Evolutionary conservation across 2,329 filamentous ascomycete species (phyloP).

Genomic region (Orbilia brochopaga): DNA sequence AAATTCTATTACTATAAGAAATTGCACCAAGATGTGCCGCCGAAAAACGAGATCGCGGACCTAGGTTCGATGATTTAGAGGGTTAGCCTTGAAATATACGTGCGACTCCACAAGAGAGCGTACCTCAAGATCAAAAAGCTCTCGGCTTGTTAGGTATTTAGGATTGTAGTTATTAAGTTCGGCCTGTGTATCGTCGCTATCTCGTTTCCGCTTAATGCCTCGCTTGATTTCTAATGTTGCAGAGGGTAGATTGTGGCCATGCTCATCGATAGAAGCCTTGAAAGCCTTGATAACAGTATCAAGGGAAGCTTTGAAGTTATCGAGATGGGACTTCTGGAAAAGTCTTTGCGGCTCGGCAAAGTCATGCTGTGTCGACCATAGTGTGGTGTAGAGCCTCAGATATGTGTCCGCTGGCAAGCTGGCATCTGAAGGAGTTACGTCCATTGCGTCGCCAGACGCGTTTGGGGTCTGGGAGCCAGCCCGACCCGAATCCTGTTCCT

Average conservation of each 20-base stretch:
- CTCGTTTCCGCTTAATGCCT: constrained; percentile 56
- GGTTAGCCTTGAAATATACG: neutral
- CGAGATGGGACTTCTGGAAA: constrained; percentile 74
- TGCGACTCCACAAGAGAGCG: neutral
- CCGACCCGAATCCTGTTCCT: constrained; percentile 21
- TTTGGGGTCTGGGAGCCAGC: constrained; percentile 54
- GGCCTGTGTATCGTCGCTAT: constrained; percentile 60
- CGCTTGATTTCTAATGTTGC: constrained; percentile 20
- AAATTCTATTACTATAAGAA: constrained; percentile 92
- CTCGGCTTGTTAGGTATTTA: constrained; percentile 96
- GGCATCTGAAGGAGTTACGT: constrained; percentile 58
- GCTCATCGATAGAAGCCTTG: constrained; percentile 35
- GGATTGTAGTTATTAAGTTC: constrained; percentile 83
- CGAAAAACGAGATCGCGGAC: constrained; percentile 93
- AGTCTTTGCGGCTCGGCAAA: constrained; percentile 89
- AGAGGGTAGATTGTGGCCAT: constrained; percentile 30
- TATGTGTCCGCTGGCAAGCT: constrained; percentile 55
- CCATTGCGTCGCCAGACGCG: constrained; percentile 55
- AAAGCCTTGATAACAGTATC: constrained; percentile 57
- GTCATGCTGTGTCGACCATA: constrained; percentile 89
- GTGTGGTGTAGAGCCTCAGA: constrained; percentile 81
- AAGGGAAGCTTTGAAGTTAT: constrained; percentile 68
- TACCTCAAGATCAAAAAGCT: constrained; percentile 93
- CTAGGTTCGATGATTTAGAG: too few relatives aligned
- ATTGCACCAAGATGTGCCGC: constrained; percentile 91